A percentile compares a stretch with the other conserved stretches of the same genome.
These are phyloP conservation scores for Chimonanthus salicifolius DNA, from an alignment of 164 flowering plant genomes.

Conservation along the genomic window DNA sequence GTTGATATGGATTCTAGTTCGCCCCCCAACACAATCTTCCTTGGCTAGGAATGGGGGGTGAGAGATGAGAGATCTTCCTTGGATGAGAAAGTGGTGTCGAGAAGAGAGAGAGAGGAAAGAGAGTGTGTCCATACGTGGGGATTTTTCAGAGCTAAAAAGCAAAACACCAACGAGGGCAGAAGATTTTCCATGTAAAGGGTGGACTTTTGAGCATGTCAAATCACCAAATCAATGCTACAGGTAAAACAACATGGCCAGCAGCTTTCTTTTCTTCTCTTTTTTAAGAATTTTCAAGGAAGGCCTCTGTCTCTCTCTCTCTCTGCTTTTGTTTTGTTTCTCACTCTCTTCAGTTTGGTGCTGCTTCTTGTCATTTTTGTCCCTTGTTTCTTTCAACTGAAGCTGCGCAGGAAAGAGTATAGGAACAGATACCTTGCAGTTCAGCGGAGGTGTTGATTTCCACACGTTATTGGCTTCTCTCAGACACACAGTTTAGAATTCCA, in stretches of 20 bases:
- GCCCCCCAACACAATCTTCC: too few relatives aligned
- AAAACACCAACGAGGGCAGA: neutral
- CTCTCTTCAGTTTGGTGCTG: too few relatives aligned
- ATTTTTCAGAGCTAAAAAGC: neutral
- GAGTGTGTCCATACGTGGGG: too few relatives aligned
- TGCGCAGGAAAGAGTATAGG: slow-evolving; percentile 13
- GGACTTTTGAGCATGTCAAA: slow-evolving; percentile 35
- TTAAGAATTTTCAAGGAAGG: too few relatives aligned
- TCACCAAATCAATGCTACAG: slow-evolving; percentile 23
- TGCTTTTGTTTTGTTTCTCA: neutral
- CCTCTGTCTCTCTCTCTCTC: slow-evolving; percentile 4
- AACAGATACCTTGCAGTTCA: slow-evolving; percentile 24
- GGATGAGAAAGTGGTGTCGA: neutral
- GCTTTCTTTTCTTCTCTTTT: slow-evolving; percentile 17
- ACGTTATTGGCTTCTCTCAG: slow-evolving; percentile 20
- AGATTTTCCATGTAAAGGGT: slow-evolving; percentile 27
- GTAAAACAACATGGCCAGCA: slow-evolving; percentile 19
- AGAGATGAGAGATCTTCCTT: too few relatives aligned
- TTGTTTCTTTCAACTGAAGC: slow-evolving; percentile 10
- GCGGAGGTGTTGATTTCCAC: slow-evolving; percentile 15
- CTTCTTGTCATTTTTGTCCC: slow-evolving; percentile 2
- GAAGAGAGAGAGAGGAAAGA: neutral
- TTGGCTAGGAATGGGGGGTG: too few relatives aligned
- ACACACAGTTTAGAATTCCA: slow-evolving; percentile 9
- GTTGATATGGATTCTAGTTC: too few relatives aligned